Evolutionary conservation across 768 basidiomycete genomes (phyloP), one percentile per base, ranked within the genome.

Genomic region (Leccinum uliginosum): DNA sequence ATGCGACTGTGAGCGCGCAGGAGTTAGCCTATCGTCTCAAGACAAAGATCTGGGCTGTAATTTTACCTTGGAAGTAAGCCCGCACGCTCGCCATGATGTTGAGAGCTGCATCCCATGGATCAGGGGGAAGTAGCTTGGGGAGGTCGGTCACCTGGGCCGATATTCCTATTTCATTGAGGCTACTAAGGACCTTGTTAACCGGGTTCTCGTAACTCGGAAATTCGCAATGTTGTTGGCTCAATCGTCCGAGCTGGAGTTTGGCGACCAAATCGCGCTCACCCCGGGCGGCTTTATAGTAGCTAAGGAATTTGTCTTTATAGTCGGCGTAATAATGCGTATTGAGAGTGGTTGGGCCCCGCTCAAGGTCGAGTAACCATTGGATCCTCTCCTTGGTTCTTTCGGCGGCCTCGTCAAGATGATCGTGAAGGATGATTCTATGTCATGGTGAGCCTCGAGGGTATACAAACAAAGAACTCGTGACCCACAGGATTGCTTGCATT

Each of bases 11-110:
- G 59, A 38, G 27, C 23, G 21, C 14, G 19, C 29, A 21, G 9
- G 9, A 47, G 44, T 57, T 34, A 49, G 23, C 30, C 24, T 3
- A 12, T 46, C 12, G 2, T 14, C 51, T 17, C 44, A 51, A 26
- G 29, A 3, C 5, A 4, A 3, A 8, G 10, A 8, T 45, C 2
- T 24, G 11, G 29, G 7, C 29, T 27, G 32, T n/a, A 40, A 34
- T 46, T 29, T n/a, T 62, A 86, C 89, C 87, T 76, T 89, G 85
- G 67, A 89, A 89, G 60, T 89, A 89, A 0, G 84, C 87, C 5
- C 85, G 75, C 1, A 88, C 85, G 54, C 83, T 79, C 0, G 85
- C 85, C 86, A 90, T 89, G 62, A 89, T 86, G 4, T 69, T 62
- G 17, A 89, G 61, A 0, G 83, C 83, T 0, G 79, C 76, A 35